Base-by-base conservation (phyloP, 805 yeast genomes). In the Wickerhamiella shivajii region DNA sequence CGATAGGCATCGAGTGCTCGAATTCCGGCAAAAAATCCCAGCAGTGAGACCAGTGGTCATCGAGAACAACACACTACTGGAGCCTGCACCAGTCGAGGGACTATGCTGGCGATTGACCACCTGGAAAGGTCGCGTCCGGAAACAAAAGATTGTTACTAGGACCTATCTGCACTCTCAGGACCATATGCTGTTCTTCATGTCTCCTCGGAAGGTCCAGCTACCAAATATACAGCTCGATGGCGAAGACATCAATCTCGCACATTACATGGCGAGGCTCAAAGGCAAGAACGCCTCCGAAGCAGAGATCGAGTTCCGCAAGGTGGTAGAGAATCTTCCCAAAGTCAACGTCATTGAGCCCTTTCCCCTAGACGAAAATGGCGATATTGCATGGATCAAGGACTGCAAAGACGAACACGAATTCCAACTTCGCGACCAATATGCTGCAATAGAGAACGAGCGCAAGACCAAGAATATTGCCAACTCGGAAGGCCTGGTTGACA, bases 81-180 rank as follows among this genome's bases (percentile, higher is more conserved):
- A 77, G 47, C 95, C 95, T 0, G 33, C 56, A 0, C 74, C 93
- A 0, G 52, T 83, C 7, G 97, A 87, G 55, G 97, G 97, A 0
- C 84, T 78, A 49, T 51, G 85, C 14, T 57, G 69, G 3, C 63
- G 74, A 31, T 49, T 76, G 19, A 64, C 74, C 0, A 63, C 69
- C 27, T 60, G 66, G 37, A 48, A 52, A 5, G 81, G 81, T 0
- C 44, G 45, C 52, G 43, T 39, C 42, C 49, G 17, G 31, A 47
- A 10, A 7, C 47, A 62, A 4, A 58, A 62, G 20, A 64, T 68
- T 35, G 64, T 64, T 43, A 70, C 66, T 36, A 53, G 74, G 27
- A 64, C 64, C 39, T 85, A 84, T 52, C 68, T 77, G 40, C 71
- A 60, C 45, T 64, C 92, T 1, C 61, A 63, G 31, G 75, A 73